phyloP scores from a whole-genome alignment of 345 rosid species.

The Syzygium aromaticum region DNA sequence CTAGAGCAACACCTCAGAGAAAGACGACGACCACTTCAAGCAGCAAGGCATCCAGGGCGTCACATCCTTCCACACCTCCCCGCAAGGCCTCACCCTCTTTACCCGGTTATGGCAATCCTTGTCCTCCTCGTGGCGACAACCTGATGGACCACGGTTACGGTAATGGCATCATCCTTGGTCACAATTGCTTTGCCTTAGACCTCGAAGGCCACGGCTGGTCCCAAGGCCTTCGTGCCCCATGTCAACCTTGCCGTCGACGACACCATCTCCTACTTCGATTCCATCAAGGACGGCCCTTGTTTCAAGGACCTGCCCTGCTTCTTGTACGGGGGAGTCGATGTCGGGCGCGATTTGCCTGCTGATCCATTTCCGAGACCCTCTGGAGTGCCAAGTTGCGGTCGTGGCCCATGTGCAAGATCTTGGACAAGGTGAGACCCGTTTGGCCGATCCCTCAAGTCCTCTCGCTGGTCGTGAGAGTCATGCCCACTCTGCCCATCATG shows the following conservation, averaged over 20 bases:
- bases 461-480: too few species aligned
- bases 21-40: slow-evolving; percentile 47
- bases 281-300: slow-evolving; percentile 24
- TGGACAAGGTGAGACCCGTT: too few species aligned
- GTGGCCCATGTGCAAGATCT: too few species aligned
- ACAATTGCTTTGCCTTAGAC: slow-evolving; percentile 38
- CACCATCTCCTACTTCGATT: slow-evolving; percentile 34
- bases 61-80: slow-evolving; percentile 51
- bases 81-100: slow-evolving; percentile 65
- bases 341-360: slow-evolving; percentile 63
- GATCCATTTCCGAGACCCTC: slow-evolving; percentile 44
- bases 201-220: slow-evolving; percentile 73
- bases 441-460: too few species aligned
- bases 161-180: too few species aligned
- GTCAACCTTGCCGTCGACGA: slow-evolving; percentile 56
- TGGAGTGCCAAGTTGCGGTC: slow-evolving; percentile 14
- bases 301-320: slow-evolving; percentile 44
- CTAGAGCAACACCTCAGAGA: slow-evolving; percentile 57
- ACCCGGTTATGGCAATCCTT: slow-evolving; percentile 68
- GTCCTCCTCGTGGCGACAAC: slow-evolving; percentile 41
- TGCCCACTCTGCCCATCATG: too few species aligned
- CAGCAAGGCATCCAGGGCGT: slow-evolving; percentile 44
- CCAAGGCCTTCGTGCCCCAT: too few species aligned
- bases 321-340: slow-evolving; percentile 67
- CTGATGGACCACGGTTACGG: neutral